Evolutionary conservation across 2,329 filamentous ascomycete species (phyloP).

Genomic region (Aspergillus melleus): DNA sequence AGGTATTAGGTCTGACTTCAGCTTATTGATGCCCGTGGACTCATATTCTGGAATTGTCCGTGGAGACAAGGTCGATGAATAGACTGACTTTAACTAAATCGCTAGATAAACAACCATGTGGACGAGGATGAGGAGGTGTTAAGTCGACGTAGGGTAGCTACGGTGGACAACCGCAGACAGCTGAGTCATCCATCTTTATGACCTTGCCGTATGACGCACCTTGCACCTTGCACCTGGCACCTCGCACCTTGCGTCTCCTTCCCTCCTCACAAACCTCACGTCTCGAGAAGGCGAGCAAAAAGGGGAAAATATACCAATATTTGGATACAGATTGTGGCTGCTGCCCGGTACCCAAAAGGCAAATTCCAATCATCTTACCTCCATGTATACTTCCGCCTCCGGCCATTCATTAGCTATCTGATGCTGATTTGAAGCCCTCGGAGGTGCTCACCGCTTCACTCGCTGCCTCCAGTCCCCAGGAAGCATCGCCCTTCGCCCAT

Average conservation of each 20-base stretch:
- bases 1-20: background rate
- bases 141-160: background rate
- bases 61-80: conserved; percentile 3
- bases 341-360: background rate
- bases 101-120: background rate
- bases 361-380: background rate
- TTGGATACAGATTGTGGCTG: background rate
- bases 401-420: background rate
- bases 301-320: background rate
- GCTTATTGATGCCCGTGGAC: conserved; percentile 8
- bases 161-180: conserved; percentile 15
- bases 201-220: conserved; percentile 37
- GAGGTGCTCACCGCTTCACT: conserved; percentile 5
- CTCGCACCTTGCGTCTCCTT: conserved; percentile 14
- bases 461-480: background rate
- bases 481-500: background rate
- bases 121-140: background rate
- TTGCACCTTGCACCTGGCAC: conserved; percentile 19
- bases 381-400: background rate
- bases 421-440: background rate
- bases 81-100: background rate
- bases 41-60: conserved; percentile 2
- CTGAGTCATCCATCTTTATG: conserved; percentile 40
- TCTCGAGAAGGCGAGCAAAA: background rate
- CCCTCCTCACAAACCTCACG: background rate